phyloP scores from a whole-genome alignment of 495 filamentous ascomycete species.

The Mytilinidion resinicola region DNA sequence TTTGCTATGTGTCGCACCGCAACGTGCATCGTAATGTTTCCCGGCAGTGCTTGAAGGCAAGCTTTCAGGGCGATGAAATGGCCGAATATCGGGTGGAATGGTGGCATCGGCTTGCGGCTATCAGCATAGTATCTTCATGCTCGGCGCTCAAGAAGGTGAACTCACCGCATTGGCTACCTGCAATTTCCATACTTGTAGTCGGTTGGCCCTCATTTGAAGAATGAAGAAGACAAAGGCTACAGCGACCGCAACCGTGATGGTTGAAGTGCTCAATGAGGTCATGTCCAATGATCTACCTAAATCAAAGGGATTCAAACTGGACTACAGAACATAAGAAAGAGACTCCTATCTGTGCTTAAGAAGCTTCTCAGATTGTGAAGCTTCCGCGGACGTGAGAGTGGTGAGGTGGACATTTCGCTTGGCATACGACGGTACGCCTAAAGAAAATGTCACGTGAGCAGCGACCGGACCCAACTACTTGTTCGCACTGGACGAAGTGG shows the following conservation, averaged over 20 bases:
- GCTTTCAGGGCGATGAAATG: constrained; percentile 26
- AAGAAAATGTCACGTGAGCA: too few species aligned
- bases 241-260: not conserved
- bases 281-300: not conserved
- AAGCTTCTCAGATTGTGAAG: too few species aligned
- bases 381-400: too few species aligned
- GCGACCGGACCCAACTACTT: too few species aligned
- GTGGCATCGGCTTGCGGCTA: constrained; percentile 26
- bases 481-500: too few species aligned
- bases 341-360: too few species aligned
- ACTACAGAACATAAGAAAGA: too few species aligned
- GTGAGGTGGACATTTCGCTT: too few species aligned
- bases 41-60: constrained; percentile 9
- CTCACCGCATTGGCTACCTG: not conserved
- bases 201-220: not conserved
- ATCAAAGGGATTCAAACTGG: too few species aligned
- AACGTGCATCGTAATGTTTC: constrained; percentile 1
- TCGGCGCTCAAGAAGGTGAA: not conserved
- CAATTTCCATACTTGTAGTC: not conserved
- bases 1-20: not conserved
- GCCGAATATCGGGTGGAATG: constrained; percentile 28
- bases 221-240: not conserved
- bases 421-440: too few species aligned
- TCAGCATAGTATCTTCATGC: not conserved
- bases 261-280: not conserved